Base-by-base conservation (phyloP, 2,329 filamentous ascomycete species). In the Sporothrix sp. region DNA sequence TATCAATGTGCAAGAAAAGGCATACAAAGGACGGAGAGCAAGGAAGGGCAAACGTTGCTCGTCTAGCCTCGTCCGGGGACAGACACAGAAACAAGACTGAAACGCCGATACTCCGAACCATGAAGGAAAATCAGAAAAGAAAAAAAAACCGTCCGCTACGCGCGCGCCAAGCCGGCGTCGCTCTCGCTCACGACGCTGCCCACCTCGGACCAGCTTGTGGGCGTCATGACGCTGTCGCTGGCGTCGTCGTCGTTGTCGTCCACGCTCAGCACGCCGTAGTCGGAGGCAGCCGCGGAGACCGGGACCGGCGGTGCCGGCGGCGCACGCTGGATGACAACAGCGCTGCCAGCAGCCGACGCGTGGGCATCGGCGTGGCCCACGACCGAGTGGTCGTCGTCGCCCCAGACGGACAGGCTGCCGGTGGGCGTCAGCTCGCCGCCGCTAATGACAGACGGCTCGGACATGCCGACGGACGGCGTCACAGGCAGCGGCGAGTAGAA, bases 191-290 rank as follows among this genome's bases (percentile, higher is more conserved):
- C 66, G 11, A 79, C 72, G 55, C 79, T 83, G 53, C 78, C 80
- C 13, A 84, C 72, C 60, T 84, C 80, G 7, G 76, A 80, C 80
- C 80, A 84, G 62, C 75, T 81, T 1, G 72, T 71, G 0, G 80
- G 79, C 1, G 79, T 84, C 50, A 71, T 63, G 59, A 81, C 73
- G 27, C 76, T 77, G 9, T 65, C 74, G 56, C 77, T 81, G 28
- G 75, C 75, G 58, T 74, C 76, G 56, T 79, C 74, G 16, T 66
- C 64, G n/a, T 37, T 13, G 7, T 37, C 35, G 18, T 11, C 76
- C 56, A 79, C 75, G 58, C 78, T 82, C 66, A 81, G 64, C 14
- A 81, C 72, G 54, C 81, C 78, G 48, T 69, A 76, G 38, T 71
- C 25, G 10, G 25, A 28, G 25, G 25, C 25, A 5, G 25, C 25